A percentile compares a stretch with the other conserved stretches of the same genome.
phyloP scores from a whole-genome alignment of 2,329 filamentous ascomycete species.

The Erysiphe neolycopersici region DNA sequence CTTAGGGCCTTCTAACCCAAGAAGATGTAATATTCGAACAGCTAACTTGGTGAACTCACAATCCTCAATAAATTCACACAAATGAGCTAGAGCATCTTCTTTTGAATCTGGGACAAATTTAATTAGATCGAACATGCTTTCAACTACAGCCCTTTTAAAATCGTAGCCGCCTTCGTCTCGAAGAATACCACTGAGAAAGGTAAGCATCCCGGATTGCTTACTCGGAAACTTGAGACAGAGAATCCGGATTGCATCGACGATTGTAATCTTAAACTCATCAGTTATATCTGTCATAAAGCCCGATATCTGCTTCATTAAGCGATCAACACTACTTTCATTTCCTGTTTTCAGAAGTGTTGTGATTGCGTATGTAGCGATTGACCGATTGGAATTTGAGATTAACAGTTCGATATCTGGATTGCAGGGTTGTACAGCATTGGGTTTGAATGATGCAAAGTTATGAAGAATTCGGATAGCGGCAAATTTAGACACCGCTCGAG shows the following conservation, averaged over 20 bases:
- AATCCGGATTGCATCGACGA: slow-evolving; percentile 91
- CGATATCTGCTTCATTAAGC: slow-evolving; percentile 95
- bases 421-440: slow-evolving; percentile 69
- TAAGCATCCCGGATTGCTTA: slow-evolving; percentile 94
- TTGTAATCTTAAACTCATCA: slow-evolving; percentile 99
- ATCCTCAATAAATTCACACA: slow-evolving; percentile 98
- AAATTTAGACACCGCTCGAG: slow-evolving; percentile 89
- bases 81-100: slow-evolving; percentile 63
- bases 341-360: slow-evolving; percentile 95
- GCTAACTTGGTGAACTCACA: slow-evolving; percentile 98
- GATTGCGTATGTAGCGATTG: slow-evolving; percentile 93
- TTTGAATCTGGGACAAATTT: slow-evolving; percentile 87
- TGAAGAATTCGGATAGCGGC: slow-evolving; percentile 89
- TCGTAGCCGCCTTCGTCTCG: slow-evolving; percentile 94
- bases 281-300: slow-evolving; percentile 98
- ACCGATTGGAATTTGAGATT: slow-evolving; percentile 90
- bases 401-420: slow-evolving; percentile 94
- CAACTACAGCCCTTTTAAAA: slow-evolving; percentile 90
- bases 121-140: slow-evolving; percentile 98
- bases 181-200: slow-evolving; percentile 89
- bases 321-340: slow-evolving; percentile 89
- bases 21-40: slow-evolving; percentile 77
- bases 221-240: slow-evolving; percentile 91
- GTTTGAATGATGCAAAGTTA: slow-evolving; percentile 91
- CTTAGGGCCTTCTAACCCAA: slow-evolving; percentile 84